These are phyloP conservation scores for Poteriospumella lacustris DNA, from an alignment of 108 stramenopile genomes.

Conservation along the genomic window DNA sequence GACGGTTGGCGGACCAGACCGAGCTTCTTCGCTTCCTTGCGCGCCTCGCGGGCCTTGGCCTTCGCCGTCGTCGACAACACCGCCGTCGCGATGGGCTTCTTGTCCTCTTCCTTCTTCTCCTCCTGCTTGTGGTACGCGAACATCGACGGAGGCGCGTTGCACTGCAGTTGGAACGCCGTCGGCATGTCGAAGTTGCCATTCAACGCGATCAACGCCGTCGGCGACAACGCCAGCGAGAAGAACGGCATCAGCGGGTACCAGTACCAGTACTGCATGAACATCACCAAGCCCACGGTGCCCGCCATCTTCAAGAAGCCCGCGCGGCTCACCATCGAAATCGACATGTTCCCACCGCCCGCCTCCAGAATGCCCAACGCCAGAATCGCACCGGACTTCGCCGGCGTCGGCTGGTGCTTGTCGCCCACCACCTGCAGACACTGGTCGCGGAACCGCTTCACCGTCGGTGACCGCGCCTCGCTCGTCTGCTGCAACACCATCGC, in stretches of 20 bases:
- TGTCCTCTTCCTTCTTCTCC: constrained; percentile 97
- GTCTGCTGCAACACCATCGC: constrained; percentile 98
- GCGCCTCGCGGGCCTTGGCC: constrained; percentile 81
- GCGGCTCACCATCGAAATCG: constrained; percentile 71
- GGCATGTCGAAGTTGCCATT: constrained; percentile 92
- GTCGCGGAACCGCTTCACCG: constrained; percentile 69
- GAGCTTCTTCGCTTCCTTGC: constrained; percentile 69
- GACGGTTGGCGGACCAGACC: constrained; percentile 45
- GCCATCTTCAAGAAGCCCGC: constrained; percentile 92
- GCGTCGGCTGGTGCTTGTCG: constrained; percentile 85
- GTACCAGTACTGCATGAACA: constrained; percentile 98
- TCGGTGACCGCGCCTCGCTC: constrained; percentile 61
- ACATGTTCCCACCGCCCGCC: constrained; percentile 91
- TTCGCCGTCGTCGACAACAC: constrained; percentile 93
- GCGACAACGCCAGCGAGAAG: constrained; percentile 85
- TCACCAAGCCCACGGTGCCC: constrained; percentile 80
- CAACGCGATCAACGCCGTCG: constrained; percentile 87
- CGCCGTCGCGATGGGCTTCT: constrained; percentile 92
- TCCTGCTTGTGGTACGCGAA: constrained; percentile 95
- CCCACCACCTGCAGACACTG: constrained; percentile 59
- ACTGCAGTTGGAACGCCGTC: constrained; percentile 77
- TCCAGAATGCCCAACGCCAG: constrained; percentile 93
- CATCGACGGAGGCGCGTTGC: constrained; percentile 76
- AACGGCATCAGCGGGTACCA: constrained; percentile 99
- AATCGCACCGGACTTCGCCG: constrained; percentile 98